These are phyloP conservation scores for Saturnispora serradocipensis DNA, from an alignment of 805 yeast genomes.

Conservation along the genomic window DNA sequence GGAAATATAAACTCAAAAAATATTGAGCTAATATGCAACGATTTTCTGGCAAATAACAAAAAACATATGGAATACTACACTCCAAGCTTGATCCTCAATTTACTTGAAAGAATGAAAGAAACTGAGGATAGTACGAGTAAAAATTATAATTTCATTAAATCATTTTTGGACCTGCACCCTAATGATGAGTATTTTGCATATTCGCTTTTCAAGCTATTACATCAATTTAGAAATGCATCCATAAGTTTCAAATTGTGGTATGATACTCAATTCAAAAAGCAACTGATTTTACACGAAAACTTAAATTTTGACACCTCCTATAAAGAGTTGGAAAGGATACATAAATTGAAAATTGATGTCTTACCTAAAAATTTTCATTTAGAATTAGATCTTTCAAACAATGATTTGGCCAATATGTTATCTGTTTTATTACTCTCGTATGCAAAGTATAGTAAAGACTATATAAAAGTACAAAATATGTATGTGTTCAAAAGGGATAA, in stretches of 20 bases:
- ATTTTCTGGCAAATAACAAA: neutral
- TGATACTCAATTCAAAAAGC: constrained; percentile 6
- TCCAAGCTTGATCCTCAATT: constrained; percentile 3
- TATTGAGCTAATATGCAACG: neutral
- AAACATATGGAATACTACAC: constrained; percentile 2
- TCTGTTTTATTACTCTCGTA: constrained; percentile 17
- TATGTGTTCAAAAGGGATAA: constrained; percentile 9
- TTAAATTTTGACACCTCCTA: constrained; percentile 7
- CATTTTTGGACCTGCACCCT: constrained; percentile 6
- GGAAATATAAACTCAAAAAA: neutral
- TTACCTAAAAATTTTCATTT: constrained; percentile 11
- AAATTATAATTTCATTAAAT: constrained; percentile 5
- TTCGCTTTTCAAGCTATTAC: constrained; percentile 5
- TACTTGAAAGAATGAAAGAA: neutral
- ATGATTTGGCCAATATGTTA: constrained; percentile 9
- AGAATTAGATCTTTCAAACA: constrained; percentile 3
- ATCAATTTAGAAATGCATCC: neutral
- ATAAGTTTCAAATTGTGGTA: constrained; percentile 12
- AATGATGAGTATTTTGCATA: constrained; percentile 5
- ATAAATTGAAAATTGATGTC: constrained; percentile 7
- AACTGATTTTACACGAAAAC: neutral
- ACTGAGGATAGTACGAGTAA: neutral
- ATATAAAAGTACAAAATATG: constrained; percentile 10
- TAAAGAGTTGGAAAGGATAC: constrained; percentile 6
- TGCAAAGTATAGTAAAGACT: constrained; percentile 18